These are phyloP conservation scores for Lasiosphaeria ovina DNA, from an alignment of 495 filamentous ascomycete species.

Conservation along the genomic window DNA sequence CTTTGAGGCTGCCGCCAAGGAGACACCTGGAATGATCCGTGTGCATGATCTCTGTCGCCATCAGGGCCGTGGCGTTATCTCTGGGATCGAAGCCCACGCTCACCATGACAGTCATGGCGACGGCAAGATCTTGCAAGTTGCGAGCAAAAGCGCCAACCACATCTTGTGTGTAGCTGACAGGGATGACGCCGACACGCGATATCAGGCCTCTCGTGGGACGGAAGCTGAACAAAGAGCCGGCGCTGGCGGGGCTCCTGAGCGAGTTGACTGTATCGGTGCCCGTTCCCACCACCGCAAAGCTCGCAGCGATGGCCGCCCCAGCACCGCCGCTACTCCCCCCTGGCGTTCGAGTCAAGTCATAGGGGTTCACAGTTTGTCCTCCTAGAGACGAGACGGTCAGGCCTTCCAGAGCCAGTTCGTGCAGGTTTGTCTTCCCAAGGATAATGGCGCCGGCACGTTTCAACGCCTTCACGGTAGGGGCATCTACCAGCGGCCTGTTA, in stretches of 20 bases:
- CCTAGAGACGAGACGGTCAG: constrained; percentile 58
- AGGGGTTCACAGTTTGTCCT: constrained; percentile 63
- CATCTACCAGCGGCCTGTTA: constrained; percentile 46
- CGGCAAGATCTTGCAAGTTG: constrained; percentile 51
- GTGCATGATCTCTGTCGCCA: constrained; percentile 32
- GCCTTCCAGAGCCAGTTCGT: constrained; percentile 64
- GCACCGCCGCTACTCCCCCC: constrained; percentile 65
- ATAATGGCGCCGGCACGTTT: constrained; percentile 60
- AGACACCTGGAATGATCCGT: constrained; percentile 42
- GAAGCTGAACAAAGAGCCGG: constrained; percentile 59
- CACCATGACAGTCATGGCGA: constrained; percentile 57
- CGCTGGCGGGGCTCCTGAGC: constrained; percentile 59
- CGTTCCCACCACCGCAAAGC: constrained; percentile 54
- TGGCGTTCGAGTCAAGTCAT: constrained; percentile 58
- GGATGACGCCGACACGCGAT: constrained; percentile 52
- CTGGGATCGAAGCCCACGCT: constrained; percentile 43
- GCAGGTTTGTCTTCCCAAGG: constrained; percentile 63
- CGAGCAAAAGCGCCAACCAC: constrained; percentile 58
- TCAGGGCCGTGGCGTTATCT: constrained; percentile 44
- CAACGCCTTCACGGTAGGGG: constrained; percentile 50
- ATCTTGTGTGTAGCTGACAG: constrained; percentile 63
- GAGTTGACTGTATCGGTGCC: constrained; percentile 67
- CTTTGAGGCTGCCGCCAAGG: constrained; percentile 36
- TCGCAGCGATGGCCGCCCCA: constrained; percentile 58
- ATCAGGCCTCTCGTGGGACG: constrained; percentile 59